Percentiles rank a stretch among this genome's conserved stretches.
These are phyloP conservation scores for Pistacia vera DNA, from an alignment of 345 rosid species.

Conservation along the genomic window DNA sequence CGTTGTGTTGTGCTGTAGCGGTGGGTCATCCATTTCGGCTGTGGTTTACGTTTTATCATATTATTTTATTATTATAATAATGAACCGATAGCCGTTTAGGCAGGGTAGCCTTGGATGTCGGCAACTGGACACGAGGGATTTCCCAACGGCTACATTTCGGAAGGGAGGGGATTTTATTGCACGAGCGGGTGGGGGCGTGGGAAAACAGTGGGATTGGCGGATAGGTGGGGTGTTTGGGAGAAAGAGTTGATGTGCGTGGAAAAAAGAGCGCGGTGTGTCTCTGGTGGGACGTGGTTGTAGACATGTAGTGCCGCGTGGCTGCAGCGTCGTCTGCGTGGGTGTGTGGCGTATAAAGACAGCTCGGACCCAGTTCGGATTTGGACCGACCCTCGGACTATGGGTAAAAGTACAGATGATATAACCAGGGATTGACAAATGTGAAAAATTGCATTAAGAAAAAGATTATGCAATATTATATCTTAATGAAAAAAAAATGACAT, in stretches of 20 bases:
- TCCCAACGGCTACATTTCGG: slow-evolving; percentile 33
- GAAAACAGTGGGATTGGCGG: not conserved
- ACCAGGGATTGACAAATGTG: not conserved
- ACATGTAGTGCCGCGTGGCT: slow-evolving; percentile 15
- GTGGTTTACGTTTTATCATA: not conserved
- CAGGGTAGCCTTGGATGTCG: slow-evolving; percentile 10
- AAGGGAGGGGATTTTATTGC: too few relatives aligned
- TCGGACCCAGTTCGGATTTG: not conserved
- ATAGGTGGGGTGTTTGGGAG: too few relatives aligned
- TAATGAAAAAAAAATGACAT: too few relatives aligned
- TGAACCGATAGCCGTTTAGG: not conserved
- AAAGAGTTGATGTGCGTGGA: not conserved
- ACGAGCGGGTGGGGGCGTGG: not conserved
- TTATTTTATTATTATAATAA: too few relatives aligned
- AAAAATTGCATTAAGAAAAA: too few relatives aligned
- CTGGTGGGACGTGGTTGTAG: not conserved
- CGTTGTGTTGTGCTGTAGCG: not conserved
- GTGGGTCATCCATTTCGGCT: not conserved
- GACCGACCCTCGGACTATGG: not conserved
- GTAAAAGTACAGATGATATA: not conserved
- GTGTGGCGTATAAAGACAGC: not conserved
- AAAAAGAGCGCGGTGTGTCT: not conserved
- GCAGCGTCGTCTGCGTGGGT: slow-evolving; percentile 6
- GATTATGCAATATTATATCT: too few relatives aligned
- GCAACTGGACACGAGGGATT: slow-evolving; percentile 29